A percentile compares a stretch with the other conserved stretches of the same genome.
phyloP scores from a whole-genome alignment of 2,329 filamentous ascomycete genomes.

The Ceratocystis cubensis region DNA sequence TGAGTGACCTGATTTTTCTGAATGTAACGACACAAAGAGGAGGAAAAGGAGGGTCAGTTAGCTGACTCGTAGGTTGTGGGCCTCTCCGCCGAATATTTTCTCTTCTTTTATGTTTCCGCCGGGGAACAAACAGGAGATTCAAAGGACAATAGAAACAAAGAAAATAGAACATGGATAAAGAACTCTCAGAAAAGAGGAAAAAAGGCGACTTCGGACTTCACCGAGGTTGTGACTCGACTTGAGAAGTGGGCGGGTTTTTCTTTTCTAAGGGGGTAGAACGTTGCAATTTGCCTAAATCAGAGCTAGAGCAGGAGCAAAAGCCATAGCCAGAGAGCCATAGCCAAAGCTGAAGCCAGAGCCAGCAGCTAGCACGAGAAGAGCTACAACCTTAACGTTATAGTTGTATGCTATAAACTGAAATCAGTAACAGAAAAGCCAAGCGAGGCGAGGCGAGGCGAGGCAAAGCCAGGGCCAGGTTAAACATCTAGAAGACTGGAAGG shows the following conservation, averaged over 20 bases:
- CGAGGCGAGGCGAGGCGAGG: neutral
- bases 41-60: too few species aligned
- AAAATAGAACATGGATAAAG: neutral
- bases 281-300: neutral
- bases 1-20: neutral
- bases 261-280: neutral
- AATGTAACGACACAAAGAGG: neutral
- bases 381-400: constrained; percentile 2
- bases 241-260: neutral
- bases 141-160: neutral
- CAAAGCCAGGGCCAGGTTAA: neutral
- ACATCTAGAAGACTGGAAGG: too few species aligned
- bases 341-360: too few species aligned
- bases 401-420: neutral
- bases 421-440: neutral
- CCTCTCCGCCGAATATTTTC: neutral
- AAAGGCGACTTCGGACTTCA: neutral
- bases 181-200: neutral
- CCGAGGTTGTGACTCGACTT: neutral
- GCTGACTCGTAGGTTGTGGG: too few species aligned
- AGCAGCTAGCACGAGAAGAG: neutral
- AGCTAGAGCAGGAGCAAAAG: neutral
- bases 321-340: too few species aligned
- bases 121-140: neutral
- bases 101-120: neutral